Conservation (phyloP, 2,329 filamentous ascomycete genomes). For the Exutisphaerella laricina region DNA sequence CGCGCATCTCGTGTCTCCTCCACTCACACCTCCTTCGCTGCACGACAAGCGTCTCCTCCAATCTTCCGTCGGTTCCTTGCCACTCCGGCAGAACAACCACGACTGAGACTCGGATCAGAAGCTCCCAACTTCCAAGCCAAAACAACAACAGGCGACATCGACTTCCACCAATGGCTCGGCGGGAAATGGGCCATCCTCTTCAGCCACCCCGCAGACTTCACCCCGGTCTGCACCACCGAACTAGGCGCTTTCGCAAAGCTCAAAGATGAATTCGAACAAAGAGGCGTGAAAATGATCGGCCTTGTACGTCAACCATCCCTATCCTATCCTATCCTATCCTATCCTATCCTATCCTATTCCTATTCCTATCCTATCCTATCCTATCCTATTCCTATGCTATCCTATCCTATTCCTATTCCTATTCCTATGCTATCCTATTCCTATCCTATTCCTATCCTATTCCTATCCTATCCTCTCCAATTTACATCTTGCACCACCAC, state of each 20-base stretch:
- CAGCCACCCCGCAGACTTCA: conserved; percentile 83
- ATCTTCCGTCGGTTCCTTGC: conserved; percentile 27
- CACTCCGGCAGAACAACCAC: conserved; percentile 19
- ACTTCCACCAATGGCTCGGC: conserved; percentile 77
- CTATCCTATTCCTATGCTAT: too few relatives aligned
- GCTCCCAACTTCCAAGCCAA: conserved; percentile 82
- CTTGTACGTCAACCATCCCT: conserved; percentile 46
- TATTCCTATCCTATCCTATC: too few relatives aligned
- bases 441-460: too few relatives aligned
- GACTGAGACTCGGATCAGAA: conserved; percentile 42
- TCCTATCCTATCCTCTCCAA: too few relatives aligned
- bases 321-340: too few relatives aligned
- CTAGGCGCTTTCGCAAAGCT: conserved; percentile 89
- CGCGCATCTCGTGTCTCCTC: conserved; percentile 18
- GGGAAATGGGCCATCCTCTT: conserved; percentile 73
- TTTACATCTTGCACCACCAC: too few relatives aligned
- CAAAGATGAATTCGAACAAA: conserved; percentile 78
- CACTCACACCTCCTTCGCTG: conserved; percentile 19
- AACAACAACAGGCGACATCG: conserved; percentile 67
- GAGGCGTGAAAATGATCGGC: conserved; percentile 85
- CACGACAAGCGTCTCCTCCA: conserved; percentile 24
- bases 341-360: too few relatives aligned
- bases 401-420: too few relatives aligned
- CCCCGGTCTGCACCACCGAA: conserved; percentile 92
- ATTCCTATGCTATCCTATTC: too few relatives aligned